phyloP scores from a whole-genome alignment of 139 green algal genomes.

The Chlorella sp. region DNA sequence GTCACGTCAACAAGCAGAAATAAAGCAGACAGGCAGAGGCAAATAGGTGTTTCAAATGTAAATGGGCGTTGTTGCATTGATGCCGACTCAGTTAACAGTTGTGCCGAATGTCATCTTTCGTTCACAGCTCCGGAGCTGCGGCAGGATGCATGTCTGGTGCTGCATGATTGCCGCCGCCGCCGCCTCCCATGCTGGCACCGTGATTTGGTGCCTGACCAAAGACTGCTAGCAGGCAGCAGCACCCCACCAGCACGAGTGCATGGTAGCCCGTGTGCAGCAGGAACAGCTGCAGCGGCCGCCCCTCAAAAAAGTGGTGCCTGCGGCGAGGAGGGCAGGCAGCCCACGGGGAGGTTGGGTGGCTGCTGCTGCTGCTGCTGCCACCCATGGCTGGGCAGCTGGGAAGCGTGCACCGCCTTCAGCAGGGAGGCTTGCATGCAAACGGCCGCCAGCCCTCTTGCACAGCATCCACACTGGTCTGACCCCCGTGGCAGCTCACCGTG shows the following conservation, averaged over 20 bases:
- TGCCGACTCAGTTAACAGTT: too few relatives aligned
- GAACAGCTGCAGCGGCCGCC: neutral
- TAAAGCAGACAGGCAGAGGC: too few relatives aligned
- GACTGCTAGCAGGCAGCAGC: constrained; percentile 9
- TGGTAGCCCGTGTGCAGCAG: constrained; percentile 28
- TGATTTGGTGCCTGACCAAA: constrained; percentile 3
- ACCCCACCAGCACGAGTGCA: neutral
- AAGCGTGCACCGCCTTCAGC: neutral
- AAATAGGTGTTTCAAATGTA: too few relatives aligned
- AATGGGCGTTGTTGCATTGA: too few relatives aligned
- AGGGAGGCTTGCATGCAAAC: neutral
- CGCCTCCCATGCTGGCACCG: neutral
- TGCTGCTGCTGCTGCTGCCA: neutral
- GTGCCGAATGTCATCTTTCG: too few relatives aligned
- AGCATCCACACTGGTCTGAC: too few relatives aligned
- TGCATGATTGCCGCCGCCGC: neutral
- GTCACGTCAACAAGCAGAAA: too few relatives aligned
- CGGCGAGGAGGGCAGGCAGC: neutral
- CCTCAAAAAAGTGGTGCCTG: constrained; percentile 35
- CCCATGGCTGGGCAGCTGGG: neutral
- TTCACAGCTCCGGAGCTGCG: too few relatives aligned
- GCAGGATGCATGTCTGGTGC: neutral
- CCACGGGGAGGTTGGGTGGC: too few relatives aligned
- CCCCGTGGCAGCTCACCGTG: neutral
- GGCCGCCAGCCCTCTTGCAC: neutral